A percentile compares a stretch with the other conserved stretches of the same genome.
Conservation (phyloP, 495 filamentous ascomycete species). For the Polyplosphaeria fusca region DNA sequence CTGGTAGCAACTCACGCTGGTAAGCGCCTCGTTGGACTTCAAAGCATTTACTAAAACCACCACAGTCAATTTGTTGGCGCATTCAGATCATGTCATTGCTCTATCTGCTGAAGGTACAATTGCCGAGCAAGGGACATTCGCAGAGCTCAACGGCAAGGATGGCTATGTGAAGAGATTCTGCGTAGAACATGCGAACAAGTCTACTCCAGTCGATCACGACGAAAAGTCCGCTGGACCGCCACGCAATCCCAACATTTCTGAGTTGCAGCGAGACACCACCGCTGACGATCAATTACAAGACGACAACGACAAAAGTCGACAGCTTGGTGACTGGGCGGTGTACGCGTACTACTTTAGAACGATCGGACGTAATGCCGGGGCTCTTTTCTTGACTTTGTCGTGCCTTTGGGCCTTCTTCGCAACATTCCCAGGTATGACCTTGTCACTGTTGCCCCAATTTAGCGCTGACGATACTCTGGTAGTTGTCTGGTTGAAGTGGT, state of each 20-base stretch:
- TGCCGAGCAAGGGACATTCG: constrained; percentile 23
- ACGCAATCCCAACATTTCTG: neutral
- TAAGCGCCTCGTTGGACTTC: neutral
- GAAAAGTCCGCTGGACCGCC: neutral
- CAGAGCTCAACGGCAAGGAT: constrained; percentile 6
- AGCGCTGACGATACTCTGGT: neutral
- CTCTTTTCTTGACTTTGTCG: neutral
- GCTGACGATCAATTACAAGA: neutral
- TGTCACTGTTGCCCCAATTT: neutral
- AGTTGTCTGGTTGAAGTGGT: constrained; percentile 24
- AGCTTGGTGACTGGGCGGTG: constrained; percentile 10
- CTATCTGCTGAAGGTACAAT: constrained; percentile 17
- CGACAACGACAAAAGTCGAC: neutral
- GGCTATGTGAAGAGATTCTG: constrained; percentile 6
- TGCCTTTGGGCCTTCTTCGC: neutral
- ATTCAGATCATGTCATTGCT: constrained; percentile 29
- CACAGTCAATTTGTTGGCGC: neutral
- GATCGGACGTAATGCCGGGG: neutral
- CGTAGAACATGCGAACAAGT: neutral
- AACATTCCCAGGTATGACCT: constrained; percentile 12
- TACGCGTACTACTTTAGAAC: constrained; percentile 18
- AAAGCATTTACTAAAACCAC: neutral
- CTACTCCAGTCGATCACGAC: neutral
- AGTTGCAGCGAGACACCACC: neutral
- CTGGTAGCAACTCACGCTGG: constrained; percentile 41